These are phyloP conservation scores for Aechmea fasciata DNA, from an alignment of 176 grass and related monocot species.

Conservation along the genomic window DNA sequence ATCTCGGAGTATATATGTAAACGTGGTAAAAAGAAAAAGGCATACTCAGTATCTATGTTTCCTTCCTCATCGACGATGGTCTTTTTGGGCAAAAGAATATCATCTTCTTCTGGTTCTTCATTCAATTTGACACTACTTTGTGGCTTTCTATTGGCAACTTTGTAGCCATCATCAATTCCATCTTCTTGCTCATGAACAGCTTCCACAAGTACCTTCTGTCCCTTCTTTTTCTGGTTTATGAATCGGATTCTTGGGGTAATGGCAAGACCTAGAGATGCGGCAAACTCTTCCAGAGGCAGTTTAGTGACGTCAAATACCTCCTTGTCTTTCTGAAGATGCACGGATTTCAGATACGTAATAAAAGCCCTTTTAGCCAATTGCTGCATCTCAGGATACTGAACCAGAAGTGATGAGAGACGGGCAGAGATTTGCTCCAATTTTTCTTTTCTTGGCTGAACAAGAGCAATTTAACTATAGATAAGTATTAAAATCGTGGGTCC, in stretches of 20 bases:
- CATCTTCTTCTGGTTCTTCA: conserved; percentile 34
- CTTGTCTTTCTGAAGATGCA: conserved; percentile 54
- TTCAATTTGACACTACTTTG: background rate
- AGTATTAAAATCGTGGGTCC: background rate
- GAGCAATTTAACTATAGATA: background rate
- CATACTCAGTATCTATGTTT: conserved; percentile 37
- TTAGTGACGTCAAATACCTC: conserved; percentile 70
- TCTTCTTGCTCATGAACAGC: conserved; percentile 11
- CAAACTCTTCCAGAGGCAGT: conserved; percentile 56
- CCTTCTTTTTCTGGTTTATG: conserved; percentile 44
- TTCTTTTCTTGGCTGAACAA: conserved; percentile 56
- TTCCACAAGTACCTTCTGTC: conserved; percentile 12
- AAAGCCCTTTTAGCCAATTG: conserved; percentile 78
- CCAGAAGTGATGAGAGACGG: conserved; percentile 59
- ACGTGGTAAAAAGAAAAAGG: background rate
- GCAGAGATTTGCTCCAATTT: conserved; percentile 67
- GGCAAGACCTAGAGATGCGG: conserved; percentile 66
- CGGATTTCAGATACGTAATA: conserved; percentile 72
- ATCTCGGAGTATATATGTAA: no score
- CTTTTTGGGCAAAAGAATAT: conserved; percentile 63
- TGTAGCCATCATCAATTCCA: conserved; percentile 12
- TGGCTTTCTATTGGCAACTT: conserved; percentile 29
- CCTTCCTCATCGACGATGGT: conserved; percentile 14
- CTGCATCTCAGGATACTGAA: conserved; percentile 64
- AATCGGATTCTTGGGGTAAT: conserved; percentile 64